Base-by-base conservation (phyloP, 768 basidiomycete species). In the Suillus weaverae region DNA sequence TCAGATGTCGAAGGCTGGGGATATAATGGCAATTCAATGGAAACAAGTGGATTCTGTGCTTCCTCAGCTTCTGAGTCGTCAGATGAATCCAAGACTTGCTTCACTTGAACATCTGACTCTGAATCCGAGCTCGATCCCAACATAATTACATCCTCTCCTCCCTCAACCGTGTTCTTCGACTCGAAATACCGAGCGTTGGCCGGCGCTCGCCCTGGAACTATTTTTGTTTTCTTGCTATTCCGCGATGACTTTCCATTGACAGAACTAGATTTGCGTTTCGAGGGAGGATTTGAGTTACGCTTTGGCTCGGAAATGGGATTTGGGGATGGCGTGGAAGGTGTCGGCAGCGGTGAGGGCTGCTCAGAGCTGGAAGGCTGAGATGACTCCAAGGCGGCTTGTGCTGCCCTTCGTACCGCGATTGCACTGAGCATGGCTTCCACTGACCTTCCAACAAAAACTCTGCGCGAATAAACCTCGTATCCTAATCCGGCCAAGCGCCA, bases 41-140 rank as follows among this genome's bases (percentile, higher is more conserved):
- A 18, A 36, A 18, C 36, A 9, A 36, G 22, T 38, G 36, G 22
- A 26, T 38, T 57, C 4, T 35, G 33, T 56, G n/a, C 10, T 38
- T 57, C 55, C 5, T 55, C 54, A n/a, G 33, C 54, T n/a, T 55
- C 54, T 36, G 50, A 51, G 30, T 55, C 54, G 11, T 55, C 35
- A 55, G 54, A 55, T 35, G 54, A 55, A 30, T 51, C 26, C 26
- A 51, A 32, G 20, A 4, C 54, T 1, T 13, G 54, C 35, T 55
- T n/a, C 1, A 10, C 54, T 55, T 55, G 33, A 55, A 22, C 13
- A 9, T 57, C 55, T 22, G 55, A n/a, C 8, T 38, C 55, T 57
- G 55, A 57, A 38, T 57, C 55, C 6, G 55, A 38, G 36, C 55
- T 57, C 7, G 55, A 57, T 9, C 9, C 55, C 55, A 57, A 36